phyloP scores from a whole-genome alignment of 192 early-diverging fungal species.

The Umbelopsis isabellina region DNA sequence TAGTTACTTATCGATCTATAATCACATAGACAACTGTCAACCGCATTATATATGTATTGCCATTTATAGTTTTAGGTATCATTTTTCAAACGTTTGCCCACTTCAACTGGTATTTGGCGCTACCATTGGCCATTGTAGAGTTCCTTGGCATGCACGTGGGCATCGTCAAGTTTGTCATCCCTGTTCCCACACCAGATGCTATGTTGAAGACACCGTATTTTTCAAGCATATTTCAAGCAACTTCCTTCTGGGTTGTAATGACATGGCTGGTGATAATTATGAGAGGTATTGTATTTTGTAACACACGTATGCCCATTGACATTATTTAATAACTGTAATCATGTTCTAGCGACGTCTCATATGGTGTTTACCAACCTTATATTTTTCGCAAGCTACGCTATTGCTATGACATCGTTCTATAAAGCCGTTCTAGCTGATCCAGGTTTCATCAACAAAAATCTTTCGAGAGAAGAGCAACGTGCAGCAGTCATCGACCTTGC shows the following conservation, averaged over 20 bases:
- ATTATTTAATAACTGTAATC: not conserved
- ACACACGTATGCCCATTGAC: not conserved
- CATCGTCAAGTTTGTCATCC: constrained; percentile 63
- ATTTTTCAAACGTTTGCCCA: constrained; percentile 57
- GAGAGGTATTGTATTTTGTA: constrained; percentile 48
- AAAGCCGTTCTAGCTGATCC: constrained; percentile 71
- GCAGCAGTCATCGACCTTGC: constrained; percentile 68
- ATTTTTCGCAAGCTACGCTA: constrained; percentile 64
- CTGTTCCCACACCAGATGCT: constrained; percentile 48
- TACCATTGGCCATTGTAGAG: constrained; percentile 60
- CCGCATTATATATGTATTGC: constrained; percentile 68
- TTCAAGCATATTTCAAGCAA: constrained; percentile 86
- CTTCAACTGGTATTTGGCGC: constrained; percentile 79
- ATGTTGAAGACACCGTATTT: constrained; percentile 82
- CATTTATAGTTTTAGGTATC: constrained; percentile 67
- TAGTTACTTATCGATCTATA: not conserved
- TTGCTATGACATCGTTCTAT: constrained; percentile 81
- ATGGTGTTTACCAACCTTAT: constrained; percentile 63
- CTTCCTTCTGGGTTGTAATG: constrained; percentile 70
- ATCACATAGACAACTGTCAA: constrained; percentile 57
- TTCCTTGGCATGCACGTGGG: constrained; percentile 60
- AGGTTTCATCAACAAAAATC: constrained; percentile 72
- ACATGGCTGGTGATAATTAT: constrained; percentile 72
- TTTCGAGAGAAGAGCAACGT: constrained; percentile 44
- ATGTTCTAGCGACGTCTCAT: constrained; percentile 59